A percentile compares a stretch with the other conserved stretches of the same genome.
These are phyloP conservation scores for Colletotrichum truncatum DNA, from an alignment of 2,329 filamentous ascomycete species.

Conservation along the genomic window DNA sequence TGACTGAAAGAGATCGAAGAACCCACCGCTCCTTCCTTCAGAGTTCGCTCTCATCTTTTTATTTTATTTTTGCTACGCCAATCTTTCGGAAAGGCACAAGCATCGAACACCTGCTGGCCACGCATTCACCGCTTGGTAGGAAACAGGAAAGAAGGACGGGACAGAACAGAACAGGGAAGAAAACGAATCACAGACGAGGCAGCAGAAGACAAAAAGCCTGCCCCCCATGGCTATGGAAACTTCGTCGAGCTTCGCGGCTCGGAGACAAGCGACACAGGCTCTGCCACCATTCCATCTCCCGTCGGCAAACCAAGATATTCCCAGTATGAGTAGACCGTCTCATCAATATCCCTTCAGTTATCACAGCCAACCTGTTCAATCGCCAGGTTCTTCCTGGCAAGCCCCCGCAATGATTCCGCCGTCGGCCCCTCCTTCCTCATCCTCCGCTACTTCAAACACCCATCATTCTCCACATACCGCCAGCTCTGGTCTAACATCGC, in stretches of 20 bases:
- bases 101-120: not conserved
- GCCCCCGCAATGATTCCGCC: constrained; percentile 17
- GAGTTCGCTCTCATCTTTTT: not conserved
- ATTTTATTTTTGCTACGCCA: not conserved
- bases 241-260: constrained; percentile 72
- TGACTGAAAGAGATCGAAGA: not conserved
- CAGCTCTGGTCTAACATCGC: constrained; percentile 63
- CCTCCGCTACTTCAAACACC: constrained; percentile 60
- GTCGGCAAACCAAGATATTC: constrained; percentile 61
- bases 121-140: not conserved
- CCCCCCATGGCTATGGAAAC: constrained; percentile 28
- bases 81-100: not conserved
- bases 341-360: constrained; percentile 31
- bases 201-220: too few relatives aligned
- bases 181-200: constrained; percentile 27
- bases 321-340: constrained; percentile 48
- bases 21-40: not conserved
- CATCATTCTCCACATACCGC: constrained; percentile 44
- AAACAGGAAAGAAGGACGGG: constrained; percentile 29
- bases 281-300: constrained; percentile 77
- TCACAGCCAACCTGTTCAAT: constrained; percentile 13
- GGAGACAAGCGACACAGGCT: constrained; percentile 74
- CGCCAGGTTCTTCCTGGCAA: constrained; percentile 16
- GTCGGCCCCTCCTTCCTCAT: constrained; percentile 41
- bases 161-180: not conserved